Evolutionary conservation across 805 yeast species (phyloP).

Genomic region (Teunomyces cretensis): DNA sequence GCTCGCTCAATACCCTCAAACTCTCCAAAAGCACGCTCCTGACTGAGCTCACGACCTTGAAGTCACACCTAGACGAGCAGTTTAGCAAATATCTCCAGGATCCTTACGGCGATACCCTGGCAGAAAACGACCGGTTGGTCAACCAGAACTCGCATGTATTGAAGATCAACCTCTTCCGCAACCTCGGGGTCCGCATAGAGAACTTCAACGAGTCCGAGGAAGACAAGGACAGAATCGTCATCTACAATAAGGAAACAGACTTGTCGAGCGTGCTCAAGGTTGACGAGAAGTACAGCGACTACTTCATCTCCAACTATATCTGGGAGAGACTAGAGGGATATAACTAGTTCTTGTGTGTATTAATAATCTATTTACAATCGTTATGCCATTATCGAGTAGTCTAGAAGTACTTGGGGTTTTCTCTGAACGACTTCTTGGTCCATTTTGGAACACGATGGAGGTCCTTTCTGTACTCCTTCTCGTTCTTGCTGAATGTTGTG

Average conservation of each 20-base stretch:
- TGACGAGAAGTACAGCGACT: slow-evolving; percentile 58
- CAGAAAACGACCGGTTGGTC: slow-evolving; percentile 27
- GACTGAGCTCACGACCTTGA: slow-evolving; percentile 36
- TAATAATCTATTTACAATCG: slow-evolving; percentile 7
- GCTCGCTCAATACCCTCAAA: slow-evolving; percentile 36
- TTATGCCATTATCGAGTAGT: background rate
- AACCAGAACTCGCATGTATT: slow-evolving; percentile 47
- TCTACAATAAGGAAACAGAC: slow-evolving; percentile 48
- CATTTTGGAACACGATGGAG: slow-evolving; percentile 88
- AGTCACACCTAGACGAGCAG: slow-evolving; percentile 4
- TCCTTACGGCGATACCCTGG: slow-evolving; percentile 28
- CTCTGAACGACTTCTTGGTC: slow-evolving; percentile 82
- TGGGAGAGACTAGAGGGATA: slow-evolving; percentile 60
- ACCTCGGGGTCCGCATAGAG: slow-evolving; percentile 57
- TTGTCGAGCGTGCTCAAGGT: slow-evolving; percentile 51
- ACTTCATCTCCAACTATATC: slow-evolving; percentile 69
- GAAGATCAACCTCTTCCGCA: slow-evolving; percentile 59
- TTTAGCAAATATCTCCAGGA: slow-evolving; percentile 6
- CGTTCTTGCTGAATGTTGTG: slow-evolving; percentile 74
- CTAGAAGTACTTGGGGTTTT: slow-evolving; percentile 70
- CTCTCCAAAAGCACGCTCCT: slow-evolving; percentile 36
- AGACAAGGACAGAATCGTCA: slow-evolving; percentile 39
- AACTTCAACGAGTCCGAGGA: slow-evolving; percentile 14
- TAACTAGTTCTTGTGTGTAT: slow-evolving; percentile 1
- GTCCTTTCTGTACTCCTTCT: slow-evolving; percentile 80